phyloP scores from a whole-genome alignment of 1,284 basidiomycete genomes.

The Coniferiporia sulphurascens region DNA sequence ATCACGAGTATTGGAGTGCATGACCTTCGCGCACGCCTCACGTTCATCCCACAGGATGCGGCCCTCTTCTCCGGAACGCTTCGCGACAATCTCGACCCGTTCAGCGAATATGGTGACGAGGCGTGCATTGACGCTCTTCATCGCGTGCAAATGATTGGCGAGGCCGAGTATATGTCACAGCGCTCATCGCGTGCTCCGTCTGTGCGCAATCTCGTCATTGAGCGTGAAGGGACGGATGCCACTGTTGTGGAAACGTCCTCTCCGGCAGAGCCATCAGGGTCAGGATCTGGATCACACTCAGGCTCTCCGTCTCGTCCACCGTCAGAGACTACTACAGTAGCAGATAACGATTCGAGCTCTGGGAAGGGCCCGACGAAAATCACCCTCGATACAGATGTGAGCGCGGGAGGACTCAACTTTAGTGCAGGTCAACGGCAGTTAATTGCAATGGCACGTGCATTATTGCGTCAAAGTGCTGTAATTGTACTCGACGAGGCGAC shows the following conservation, averaged over 20 bases:
- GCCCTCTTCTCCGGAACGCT: conserved; percentile 85
- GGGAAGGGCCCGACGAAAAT: conserved; percentile 49
- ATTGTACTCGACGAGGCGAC: conserved; percentile 85
- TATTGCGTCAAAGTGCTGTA: conserved; percentile 70
- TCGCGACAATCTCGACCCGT: conserved; percentile 85
- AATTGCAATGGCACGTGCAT: conserved; percentile 74
- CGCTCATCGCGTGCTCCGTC: conserved; percentile 46
- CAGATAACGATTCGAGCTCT: conserved; percentile 6
- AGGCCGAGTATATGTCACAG: conserved; percentile 41
- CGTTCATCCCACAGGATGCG: conserved; percentile 52
- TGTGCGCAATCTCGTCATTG: conserved; percentile 28
- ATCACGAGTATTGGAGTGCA: conserved; percentile 84
- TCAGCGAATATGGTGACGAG: conserved; percentile 74
- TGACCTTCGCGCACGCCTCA: conserved; percentile 70
- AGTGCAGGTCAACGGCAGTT: conserved; percentile 83
- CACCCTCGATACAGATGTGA: conserved; percentile 68
- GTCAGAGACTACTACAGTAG: conserved; percentile 11
- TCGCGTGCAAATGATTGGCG: conserved; percentile 59
- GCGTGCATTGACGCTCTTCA: conserved; percentile 67
- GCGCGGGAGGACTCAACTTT: conserved; percentile 78
- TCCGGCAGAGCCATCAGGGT: background rate
- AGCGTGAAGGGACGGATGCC: conserved; percentile 31
- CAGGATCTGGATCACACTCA: conserved; percentile 29
- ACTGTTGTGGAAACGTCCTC: conserved; percentile 24
- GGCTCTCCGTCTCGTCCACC: background rate